Evolutionary conservation across 768 basidiomycete species (phyloP), one percentile per base, ranked within the genome.

Genomic region (Coprinopsis sp.): DNA sequence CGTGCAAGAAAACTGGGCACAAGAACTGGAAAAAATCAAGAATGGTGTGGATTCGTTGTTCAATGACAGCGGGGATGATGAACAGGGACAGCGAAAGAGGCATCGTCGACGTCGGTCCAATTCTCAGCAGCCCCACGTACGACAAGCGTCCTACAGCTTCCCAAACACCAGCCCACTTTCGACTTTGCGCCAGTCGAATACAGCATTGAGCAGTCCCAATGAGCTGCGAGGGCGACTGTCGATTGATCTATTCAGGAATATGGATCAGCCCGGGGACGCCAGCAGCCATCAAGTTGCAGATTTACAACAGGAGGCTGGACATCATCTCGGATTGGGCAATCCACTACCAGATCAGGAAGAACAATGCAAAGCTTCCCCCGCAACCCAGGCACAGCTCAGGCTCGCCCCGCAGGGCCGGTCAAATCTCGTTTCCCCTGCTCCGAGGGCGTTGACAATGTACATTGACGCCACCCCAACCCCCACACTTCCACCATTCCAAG

Each of bases 401-500:
- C 68, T 72, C 44, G 77, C 78, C n/a, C 73, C 77, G 14, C 59
- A 78, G 58, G 77, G 65, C 48, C 58, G 82, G 21, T 70, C 71
- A 33, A 62, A 73, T 37, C 73, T 87, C 24, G 65, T 89, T 44
- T 66, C 86, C 0, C 84, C 81, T 22, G 74, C 88, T 7, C 86
- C 88, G 1, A 75, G 86, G 30, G 85, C 88, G 2, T 57, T 91
- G 29, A 89, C 88, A 1, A 82, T 87, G 61, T 87, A 82, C 55
- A 72, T 85, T 29, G 81, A 76, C 43, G 78, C 81, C 8, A 68
- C 72, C 3, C 64, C 74, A 22, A 77, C 81, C n/a, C 42, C 54
- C 21, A 25, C 31, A 30, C 16, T 24, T 23, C 23, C 31, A 11
- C 19, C 14, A 18, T 24, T 22, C 25, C n/a, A 46, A 21, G 21